Evolutionary conservation across 306 rosid genomes (phyloP), one percentile per base, ranked within the genome.

Genomic region (Vigna trinervia): DNA sequence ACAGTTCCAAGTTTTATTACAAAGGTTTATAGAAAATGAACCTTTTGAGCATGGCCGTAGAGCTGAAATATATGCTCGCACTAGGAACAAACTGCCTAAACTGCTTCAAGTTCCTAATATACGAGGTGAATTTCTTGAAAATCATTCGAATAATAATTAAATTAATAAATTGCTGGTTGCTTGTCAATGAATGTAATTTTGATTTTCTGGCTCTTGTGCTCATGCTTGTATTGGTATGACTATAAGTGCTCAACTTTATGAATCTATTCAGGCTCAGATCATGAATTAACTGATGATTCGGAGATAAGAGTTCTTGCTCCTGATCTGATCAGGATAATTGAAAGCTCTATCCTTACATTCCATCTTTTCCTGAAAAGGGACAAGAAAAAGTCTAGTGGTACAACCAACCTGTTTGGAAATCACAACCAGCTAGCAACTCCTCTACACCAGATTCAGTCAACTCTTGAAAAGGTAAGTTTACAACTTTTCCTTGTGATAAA

Each of bases 21-120:
- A 95, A 76, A 90, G 97, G 84, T 95, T 81, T 81, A 89, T 95
- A 19, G 98, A 95, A 85, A 92, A 95, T 84, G 98, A 95, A 82
- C 97, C 98, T 45, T 95, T 92, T 46, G 97, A 95, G 79, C 89
- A 85, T 53, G 98, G 95, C 69, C 85, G 43, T 10, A 79, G 96
- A 80, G 86, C 96, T 11, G 90, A 89, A 78, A 86, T 89, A 59
- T 95, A 92, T 75, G 90, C 89, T 79, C 93, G 97, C 61, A 80
- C 90, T 0, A 85, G 94, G 85, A 89, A 80, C 58, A 52, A 70
- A 83, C 77, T 89, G 78, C 92, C 97, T 76, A 88, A 88, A 85
- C 85, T 92, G 76, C 92, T 95, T 72, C 92, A 93, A 79, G 96
- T 90, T 73, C 98, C 98, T 48, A 90, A 92, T 63, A 78, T 89